Base-by-base conservation (phyloP, 495 filamentous ascomycete genomes). In the Annulohypoxylon moriforme region DNA sequence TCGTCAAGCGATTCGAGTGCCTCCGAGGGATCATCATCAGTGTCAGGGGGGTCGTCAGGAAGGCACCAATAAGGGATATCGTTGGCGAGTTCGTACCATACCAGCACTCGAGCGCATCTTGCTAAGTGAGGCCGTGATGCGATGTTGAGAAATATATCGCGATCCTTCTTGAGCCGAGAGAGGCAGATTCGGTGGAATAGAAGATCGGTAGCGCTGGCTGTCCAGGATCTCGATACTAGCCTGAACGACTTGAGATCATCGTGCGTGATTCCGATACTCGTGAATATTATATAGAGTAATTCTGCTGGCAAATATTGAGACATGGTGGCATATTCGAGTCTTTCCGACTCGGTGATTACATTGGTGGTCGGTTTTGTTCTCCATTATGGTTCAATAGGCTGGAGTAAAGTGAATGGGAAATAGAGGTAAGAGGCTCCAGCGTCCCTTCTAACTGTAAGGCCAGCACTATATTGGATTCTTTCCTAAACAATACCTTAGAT, bases 131-230 rank as follows among this genome's bases (percentile, higher is more conserved):
- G 34, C 0, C 24, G 38, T 6, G 50, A 0, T 47, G 25, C 50
- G 25, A 65, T 65, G 9, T 65, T 56, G 52, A 65, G 34, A 27
- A 65, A 65, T 47, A 47, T 1, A 44, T 56, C 62, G 13, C 50
- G 36, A 40, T 65, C 62, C 18, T 13, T 57, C 3, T 57, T 65
- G 1, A 65, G 24, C 22, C 20, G 9, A 36, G 62, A 65, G 7
- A 65, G n/a, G 25, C 25, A 34, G n/a, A 57, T 36, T n/a, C 38
- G 36, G 20, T 20, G 50, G 25, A 65, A 65, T 27, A 65, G 36
- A 1, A 57, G 22, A 4, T 22, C 20, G 1, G 62, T 65, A 9
- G 62, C 52, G 4, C 11, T 9, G 10, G 18, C 25, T 4, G 22
- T 34, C 62, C 50, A 65, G 6, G 7, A 22, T 18, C 20, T 24